Percentiles rank a stretch among this genome's conserved stretches.
Conservation (phyloP, 2,329 filamentous ascomycete genomes). For the Pseudocercospora vitis region DNA sequence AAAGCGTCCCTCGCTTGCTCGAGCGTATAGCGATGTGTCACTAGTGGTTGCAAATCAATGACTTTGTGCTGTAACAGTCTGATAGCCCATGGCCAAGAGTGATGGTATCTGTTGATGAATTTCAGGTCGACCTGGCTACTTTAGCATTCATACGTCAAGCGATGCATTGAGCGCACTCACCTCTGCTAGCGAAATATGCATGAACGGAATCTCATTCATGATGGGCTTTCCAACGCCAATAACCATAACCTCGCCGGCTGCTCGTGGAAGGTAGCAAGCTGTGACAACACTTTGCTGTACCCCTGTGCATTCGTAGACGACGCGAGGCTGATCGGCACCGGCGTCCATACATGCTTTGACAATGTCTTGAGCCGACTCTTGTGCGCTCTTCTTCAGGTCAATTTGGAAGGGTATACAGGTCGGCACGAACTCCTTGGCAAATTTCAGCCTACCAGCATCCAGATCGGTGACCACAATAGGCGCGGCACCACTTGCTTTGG, state of each 20-base stretch:
- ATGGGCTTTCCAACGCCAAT: slow-evolving; percentile 39
- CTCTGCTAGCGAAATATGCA: slow-evolving; percentile 38
- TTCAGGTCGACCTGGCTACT: slow-evolving; percentile 54
- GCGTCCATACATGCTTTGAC: slow-evolving; percentile 23
- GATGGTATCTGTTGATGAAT: slow-evolving; percentile 70
- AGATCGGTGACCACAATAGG: slow-evolving; percentile 86
- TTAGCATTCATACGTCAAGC: slow-evolving; percentile 6
- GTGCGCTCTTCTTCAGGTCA: slow-evolving; percentile 21
- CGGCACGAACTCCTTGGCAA: slow-evolving; percentile 66
- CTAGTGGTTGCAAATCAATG: slow-evolving; percentile 61
- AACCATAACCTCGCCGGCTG: slow-evolving; percentile 38
- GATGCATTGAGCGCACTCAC: slow-evolving; percentile 6
- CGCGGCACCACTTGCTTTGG: slow-evolving; percentile 65
- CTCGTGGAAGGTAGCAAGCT: slow-evolving; percentile 29
- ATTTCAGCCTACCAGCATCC: slow-evolving; percentile 72
- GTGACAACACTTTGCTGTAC: slow-evolving; percentile 38
- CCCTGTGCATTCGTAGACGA: slow-evolving; percentile 40
- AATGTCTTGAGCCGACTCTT: slow-evolving; percentile 33
- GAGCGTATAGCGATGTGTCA: slow-evolving; percentile 64
- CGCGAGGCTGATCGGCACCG: slow-evolving; percentile 31
- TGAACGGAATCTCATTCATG: slow-evolving; percentile 41
- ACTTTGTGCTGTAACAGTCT: slow-evolving; percentile 60
- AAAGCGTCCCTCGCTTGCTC: slow-evolving; percentile 62
- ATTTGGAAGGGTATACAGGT: slow-evolving; percentile 33
- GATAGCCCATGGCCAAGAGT: slow-evolving; percentile 69